Base-by-base conservation (phyloP, 2,329 filamentous ascomycete genomes). In the Phialophora tarda region DNA sequence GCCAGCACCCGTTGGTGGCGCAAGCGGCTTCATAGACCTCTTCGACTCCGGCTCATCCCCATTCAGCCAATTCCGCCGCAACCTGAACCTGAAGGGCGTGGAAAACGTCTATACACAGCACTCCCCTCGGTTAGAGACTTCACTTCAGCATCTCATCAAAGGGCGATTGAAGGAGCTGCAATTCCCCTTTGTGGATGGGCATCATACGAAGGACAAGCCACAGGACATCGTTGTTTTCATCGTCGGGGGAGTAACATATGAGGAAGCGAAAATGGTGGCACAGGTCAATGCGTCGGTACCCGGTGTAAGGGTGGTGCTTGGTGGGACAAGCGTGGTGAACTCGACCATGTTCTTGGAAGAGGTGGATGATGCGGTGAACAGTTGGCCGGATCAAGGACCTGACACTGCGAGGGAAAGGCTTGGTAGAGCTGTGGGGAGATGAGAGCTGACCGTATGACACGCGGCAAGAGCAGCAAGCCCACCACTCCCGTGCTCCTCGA, bases 31-130 rank as follows among this genome's bases (percentile, higher is more conserved):
- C 64, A 89, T 92, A 0, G 94, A 98, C 71, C 87, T 98, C 6
- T 98, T 99, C 74, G 93, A 98, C 74, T 90, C 92, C 0, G 87
- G 90, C 0, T 60, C 63, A 12, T 94, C 92, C 4, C 94, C 99
- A 70, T 97, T 99, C 78, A 91, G 92, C 0, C 88, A 93, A 4
- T 93, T 99, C 78, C 97, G 96, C 75, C 69, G 70, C 54, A 72
- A 71, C 17, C 63, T 73, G 4, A 95, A 95, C 0, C 84, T 99
- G 14, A 97, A 98, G 75, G 95, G 95, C 1, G 95, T 99, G 0
- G 96, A 99, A 77, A 99, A 99, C 73, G 95, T 99, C 30, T 99
- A 99, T 77, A 99, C 95, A 0, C 96, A 99, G 77, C 95, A 99
- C 78, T 96, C 92, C 5, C 93, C 96, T 0, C 85, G 92, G 24